phyloP scores from a whole-genome alignment of 371 early-diverging fungal species.

The Syncephalis plumigaleata region DNA sequence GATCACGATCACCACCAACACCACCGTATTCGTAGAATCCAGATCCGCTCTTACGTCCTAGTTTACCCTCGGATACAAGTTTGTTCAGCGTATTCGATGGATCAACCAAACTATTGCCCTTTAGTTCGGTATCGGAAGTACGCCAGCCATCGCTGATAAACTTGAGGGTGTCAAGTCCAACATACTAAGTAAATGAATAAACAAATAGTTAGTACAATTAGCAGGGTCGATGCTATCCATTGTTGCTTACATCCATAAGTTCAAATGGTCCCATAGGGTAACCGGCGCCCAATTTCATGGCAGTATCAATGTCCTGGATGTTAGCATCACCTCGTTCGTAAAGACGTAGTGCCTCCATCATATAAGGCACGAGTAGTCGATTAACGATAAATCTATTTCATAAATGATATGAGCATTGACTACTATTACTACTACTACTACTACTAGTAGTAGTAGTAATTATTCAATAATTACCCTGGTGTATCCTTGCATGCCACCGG shows the following conservation, averaged over 20 bases:
- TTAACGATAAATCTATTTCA: conserved; percentile 78
- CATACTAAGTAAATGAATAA: conserved; percentile 31
- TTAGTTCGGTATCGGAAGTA: conserved; percentile 30
- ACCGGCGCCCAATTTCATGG: conserved; percentile 96
- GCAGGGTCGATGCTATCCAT: not conserved
- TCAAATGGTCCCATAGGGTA: conserved; percentile 97
- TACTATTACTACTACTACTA: not conserved
- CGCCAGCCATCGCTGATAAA: conserved; percentile 86
- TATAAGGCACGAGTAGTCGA: conserved; percentile 88
- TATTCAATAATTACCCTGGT: conserved; percentile 57
- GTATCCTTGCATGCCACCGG: conserved; percentile 93
- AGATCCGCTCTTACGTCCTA: conserved; percentile 80
- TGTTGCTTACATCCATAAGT: conserved; percentile 61
- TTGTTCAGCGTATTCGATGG: conserved; percentile 51
- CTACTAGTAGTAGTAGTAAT: not conserved
- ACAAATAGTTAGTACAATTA: not conserved
- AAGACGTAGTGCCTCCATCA: conserved; percentile 83
- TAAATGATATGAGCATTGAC: no score
- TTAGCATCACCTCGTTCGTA: conserved; percentile 83
- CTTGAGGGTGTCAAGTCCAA: conserved; percentile 90
- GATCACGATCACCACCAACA: no score
- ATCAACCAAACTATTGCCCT: conserved; percentile 50
- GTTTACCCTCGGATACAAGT: conserved; percentile 49
- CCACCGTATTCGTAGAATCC: conserved; percentile 71
- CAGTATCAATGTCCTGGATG: conserved; percentile 78